Evolutionary conservation across 257 asterid species (phyloP), one percentile per base, ranked within the genome.

Genomic region (Hygrophila difformis): DNA sequence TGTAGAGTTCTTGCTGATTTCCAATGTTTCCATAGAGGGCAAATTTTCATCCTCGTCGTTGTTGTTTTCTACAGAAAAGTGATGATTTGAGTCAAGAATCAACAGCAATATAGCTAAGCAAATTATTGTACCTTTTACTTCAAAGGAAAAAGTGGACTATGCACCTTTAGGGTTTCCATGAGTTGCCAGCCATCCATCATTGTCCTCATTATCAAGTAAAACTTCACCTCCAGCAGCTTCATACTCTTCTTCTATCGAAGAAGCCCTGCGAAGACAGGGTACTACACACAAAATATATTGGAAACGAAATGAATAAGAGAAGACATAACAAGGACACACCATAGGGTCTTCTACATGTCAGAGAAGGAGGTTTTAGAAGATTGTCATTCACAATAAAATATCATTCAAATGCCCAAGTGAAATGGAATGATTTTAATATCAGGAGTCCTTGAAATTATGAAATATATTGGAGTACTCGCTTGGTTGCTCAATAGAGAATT

Each of bases 191-290:
- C 95, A 91, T 48, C 99, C 99, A 66, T 91, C 96, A 48, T 75
- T 53, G 47, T 86, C 99, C 54, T 91, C 99, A 3, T 82, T 59
- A 59, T 86, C 95, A 59, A 91, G 75, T 52, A 91, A 70, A 50
- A 86, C 78, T 71, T 91, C 99, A 66, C 97, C 99, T 46, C 95
- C 97, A 38, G 94, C 89, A 56, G 93, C 99, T 59, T 86, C 99
- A 55, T 91, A 86, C 57, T 91, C 99, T 72, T 91, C 97, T 66
- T 71, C 97, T 18, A 91, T 54, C 17, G 97, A 82, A 61, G 97
- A 84, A 43, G 99, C 99, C 69, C 97, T 80, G 20, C 95, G 79
- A 21, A 86, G 71, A 66, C 99, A 91, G 13, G 99, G 99, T 40
- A 86, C 99, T 91, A 68, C 44, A 59, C 37, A 43, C 18, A 47